These are phyloP conservation scores for Fusarium subglutinans DNA, from an alignment of 2,329 filamentous ascomycete genomes.

Conservation along the genomic window DNA sequence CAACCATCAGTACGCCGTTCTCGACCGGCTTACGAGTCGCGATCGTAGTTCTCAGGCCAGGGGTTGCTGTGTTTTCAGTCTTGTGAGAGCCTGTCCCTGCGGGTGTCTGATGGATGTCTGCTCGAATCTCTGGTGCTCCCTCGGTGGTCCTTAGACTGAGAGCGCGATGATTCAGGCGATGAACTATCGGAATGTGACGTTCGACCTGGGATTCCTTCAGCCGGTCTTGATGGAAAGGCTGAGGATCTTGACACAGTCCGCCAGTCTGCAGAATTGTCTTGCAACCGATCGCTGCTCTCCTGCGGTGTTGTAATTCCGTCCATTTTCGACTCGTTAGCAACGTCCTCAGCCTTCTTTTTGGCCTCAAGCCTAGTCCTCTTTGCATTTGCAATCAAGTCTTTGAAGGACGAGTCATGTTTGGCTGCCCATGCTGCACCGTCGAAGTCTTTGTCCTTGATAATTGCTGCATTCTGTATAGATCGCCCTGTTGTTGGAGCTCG, in stretches of 20 bases:
- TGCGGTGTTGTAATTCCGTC: not conserved
- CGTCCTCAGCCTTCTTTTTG: constrained; percentile 43
- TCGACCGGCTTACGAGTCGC: not conserved
- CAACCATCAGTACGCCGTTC: not conserved
- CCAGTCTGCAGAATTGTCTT: not conserved
- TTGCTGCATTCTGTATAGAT: constrained; percentile 50
- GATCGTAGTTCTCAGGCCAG: not conserved
- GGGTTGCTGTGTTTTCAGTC: not conserved
- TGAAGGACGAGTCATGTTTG: constrained; percentile 79
- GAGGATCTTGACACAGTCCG: not conserved
- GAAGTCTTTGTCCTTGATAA: constrained; percentile 89
- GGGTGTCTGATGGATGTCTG: not conserved
- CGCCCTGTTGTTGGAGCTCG: constrained; percentile 55
- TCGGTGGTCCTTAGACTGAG: not conserved
- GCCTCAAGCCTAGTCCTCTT: constrained; percentile 62
- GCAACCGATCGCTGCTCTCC: not conserved
- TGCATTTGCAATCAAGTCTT: constrained; percentile 80
- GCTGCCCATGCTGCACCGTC: constrained; percentile 79
- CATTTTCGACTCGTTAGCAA: constrained; percentile 2
- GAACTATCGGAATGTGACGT: not conserved
- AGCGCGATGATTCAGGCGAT: not conserved
- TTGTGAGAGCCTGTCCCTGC: not conserved
- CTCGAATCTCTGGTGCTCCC: not conserved
- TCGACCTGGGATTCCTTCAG: not conserved
- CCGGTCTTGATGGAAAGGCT: not conserved